Evolutionary conservation across 148 eudicot genomes (phyloP).

Genomic region (Fagopyrum esculentum): DNA sequence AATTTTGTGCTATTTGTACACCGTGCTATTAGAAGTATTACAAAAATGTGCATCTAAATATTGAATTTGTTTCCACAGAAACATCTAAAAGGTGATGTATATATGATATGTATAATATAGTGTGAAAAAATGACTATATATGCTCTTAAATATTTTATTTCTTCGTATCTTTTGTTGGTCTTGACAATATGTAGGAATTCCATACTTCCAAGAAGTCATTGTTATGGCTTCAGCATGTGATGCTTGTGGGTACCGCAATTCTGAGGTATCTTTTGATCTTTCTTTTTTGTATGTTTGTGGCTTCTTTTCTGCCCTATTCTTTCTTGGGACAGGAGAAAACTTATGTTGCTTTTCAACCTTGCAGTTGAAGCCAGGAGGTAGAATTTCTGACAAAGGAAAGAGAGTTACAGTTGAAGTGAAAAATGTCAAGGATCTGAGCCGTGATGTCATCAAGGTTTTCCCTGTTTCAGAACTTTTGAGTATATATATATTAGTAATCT

Average conservation of each 20-base stretch:
- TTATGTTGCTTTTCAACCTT: constrained; percentile 2
- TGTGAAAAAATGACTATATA: too few species aligned
- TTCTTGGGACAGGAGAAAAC: background rate
- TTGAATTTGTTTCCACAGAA: background rate
- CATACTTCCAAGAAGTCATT: constrained; percentile 96
- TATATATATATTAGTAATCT: background rate
- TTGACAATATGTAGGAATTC: constrained; percentile 68
- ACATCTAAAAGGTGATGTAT: background rate
- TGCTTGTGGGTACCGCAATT: constrained; percentile 85
- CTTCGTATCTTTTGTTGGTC: constrained; percentile 25
- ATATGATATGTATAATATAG: background rate
- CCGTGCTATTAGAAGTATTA: background rate
- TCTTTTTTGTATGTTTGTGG: background rate
- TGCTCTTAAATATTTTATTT: background rate
- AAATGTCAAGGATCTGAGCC: constrained; percentile 64
- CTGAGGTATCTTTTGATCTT: constrained; percentile 55
- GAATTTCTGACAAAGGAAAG: constrained; percentile 77
- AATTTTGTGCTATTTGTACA: background rate
- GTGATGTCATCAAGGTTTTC: constrained; percentile 92
- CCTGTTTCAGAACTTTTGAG: background rate
- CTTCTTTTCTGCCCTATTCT: background rate
- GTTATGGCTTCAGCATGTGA: constrained; percentile 97
- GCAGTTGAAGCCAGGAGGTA: constrained; percentile 94
- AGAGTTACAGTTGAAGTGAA: constrained; percentile 53
- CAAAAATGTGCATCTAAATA: background rate